Base-by-base conservation (phyloP, 1,284 basidiomycete genomes). In the Afroboletus lepidellus region DNA sequence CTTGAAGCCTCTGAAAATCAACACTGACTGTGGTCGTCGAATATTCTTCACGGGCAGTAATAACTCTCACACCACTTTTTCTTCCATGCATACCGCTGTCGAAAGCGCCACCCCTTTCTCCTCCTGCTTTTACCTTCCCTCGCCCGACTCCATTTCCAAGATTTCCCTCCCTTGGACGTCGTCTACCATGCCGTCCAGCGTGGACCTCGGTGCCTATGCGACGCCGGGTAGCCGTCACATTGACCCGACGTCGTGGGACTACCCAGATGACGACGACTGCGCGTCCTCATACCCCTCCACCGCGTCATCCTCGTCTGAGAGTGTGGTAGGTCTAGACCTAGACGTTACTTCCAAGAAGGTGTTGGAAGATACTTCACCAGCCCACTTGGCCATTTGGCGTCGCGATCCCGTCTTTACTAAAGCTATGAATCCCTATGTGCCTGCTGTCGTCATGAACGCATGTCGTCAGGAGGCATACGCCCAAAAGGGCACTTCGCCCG, bases 81-180 rank as follows among this genome's bases (percentile, higher is more conserved):
- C 82, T 25, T 80, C 84, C 32, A 87, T 88, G 84, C 84, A 84
- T 56, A 88, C 85, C 8, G 85, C 85, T 23, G 79, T 87, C 45
- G 85, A 88, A 62, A 78, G 78, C 49, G 72, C 77, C 50, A 73
- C 76, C 12, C 69, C 68, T 11, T 78, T 78, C 58, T 74, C 77
- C 18, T 79, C 81, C 2, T 77, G 79, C 43, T 82, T 78, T 56
- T 80, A 77, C 59, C 67, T 82, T 46, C 72, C 72, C 47, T 77
- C 75, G 24, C 70, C 76, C 6, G 61, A 71, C 16, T 73, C 77
- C 9, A 59, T 73, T 12, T 74, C 75, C 23, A 77, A 77, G 62
- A 44, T 70, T 39, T 68, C 66, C 21, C 55, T 68, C 12, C 57
- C 69, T 23, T 67, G 69, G 69, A 67, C 67, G 23, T 57, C 60